Base-by-base conservation (phyloP, 108 stramenopile genomes). In the Nitzschia palea region DNA sequence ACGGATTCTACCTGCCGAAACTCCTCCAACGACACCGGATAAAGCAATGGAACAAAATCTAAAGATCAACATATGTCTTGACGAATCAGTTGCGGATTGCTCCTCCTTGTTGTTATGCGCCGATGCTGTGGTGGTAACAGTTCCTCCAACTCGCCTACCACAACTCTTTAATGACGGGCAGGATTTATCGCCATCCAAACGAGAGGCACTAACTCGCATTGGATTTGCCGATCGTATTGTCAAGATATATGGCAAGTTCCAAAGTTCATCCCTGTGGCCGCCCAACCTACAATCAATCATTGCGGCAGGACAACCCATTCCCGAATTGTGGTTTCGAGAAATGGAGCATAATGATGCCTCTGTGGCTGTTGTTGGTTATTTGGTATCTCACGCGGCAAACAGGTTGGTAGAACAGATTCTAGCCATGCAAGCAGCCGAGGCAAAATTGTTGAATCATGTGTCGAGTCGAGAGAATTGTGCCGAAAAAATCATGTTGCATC, bases 251-350 rank as follows among this genome's bases (percentile, higher is more conserved):
- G 15, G 67, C 17, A 58, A 51, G 32, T 77, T 81, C 23, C 25
- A 31, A 3, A 2, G 31, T 17, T 2, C 55, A 8, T 25, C 27
- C 35, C 33, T 68, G 17, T 77, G 76, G 80, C 79, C 80, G 2
- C 4, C 6, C 10, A 44, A 73, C 2, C 33, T 77, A 8, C 80
- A 77, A 28, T 55, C 44, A 3, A 37, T 70, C 28, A 59, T 81
- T 36, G 33, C 53, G 40, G 71, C 52, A 2, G 67, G 67, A 30
- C 23, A 42, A 28, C 51, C 51, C 2, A 37, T 77, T 29, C 80
- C 80, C 27, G 80, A 81, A 51, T 32, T 76, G 5, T 77, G 80
- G 76, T 77, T 81, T 52, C 80, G 80, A 57, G 31, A 68, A 9
- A 50, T 65, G 1, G 3, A 25, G 4, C 51, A n/a, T 15, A 29